These are phyloP conservation scores for Lyophyllum semitale DNA, from an alignment of 768 basidiomycete species.

Conservation along the genomic window DNA sequence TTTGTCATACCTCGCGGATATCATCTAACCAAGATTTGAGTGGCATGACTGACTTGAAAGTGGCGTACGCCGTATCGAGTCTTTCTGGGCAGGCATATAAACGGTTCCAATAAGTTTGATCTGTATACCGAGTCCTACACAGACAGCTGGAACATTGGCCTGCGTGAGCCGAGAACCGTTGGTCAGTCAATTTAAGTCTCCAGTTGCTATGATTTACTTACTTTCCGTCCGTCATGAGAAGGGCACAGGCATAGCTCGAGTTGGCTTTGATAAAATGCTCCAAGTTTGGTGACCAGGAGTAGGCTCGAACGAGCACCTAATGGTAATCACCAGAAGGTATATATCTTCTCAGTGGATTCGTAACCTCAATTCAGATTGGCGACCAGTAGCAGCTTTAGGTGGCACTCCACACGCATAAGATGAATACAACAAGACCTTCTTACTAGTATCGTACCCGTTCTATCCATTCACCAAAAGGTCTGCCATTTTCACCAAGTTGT, in stretches of 20 bases:
- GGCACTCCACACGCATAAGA: constrained; percentile 18
- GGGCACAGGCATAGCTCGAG: constrained; percentile 18
- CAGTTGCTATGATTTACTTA: constrained; percentile 18
- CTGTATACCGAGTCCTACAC: neutral
- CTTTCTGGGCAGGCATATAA: constrained; percentile 50
- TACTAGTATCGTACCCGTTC: neutral
- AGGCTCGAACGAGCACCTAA: constrained; percentile 15
- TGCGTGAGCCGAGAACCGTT: constrained; percentile 32
- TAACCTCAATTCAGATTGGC: constrained; percentile 9
- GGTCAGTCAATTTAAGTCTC: too few relatives aligned
- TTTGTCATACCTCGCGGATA: constrained; percentile 40
- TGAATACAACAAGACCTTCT: constrained; percentile 6
- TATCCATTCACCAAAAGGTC: constrained; percentile 12
- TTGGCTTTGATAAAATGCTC: constrained; percentile 14
- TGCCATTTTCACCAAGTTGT: constrained; percentile 13
- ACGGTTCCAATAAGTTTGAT: constrained; percentile 31
- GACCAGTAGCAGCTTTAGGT: constrained; percentile 14
- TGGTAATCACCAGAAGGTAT: neutral
- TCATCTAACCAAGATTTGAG: constrained; percentile 34
- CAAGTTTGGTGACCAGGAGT: constrained; percentile 10
- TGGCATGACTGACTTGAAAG: constrained; percentile 41
- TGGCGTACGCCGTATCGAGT: constrained; percentile 45
- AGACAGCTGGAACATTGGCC: constrained; percentile 35
- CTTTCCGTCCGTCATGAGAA: constrained; percentile 23
- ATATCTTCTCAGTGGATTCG: neutral